phyloP scores from a whole-genome alignment of 139 green algal species.

The Volvox reticuliferus region DNA sequence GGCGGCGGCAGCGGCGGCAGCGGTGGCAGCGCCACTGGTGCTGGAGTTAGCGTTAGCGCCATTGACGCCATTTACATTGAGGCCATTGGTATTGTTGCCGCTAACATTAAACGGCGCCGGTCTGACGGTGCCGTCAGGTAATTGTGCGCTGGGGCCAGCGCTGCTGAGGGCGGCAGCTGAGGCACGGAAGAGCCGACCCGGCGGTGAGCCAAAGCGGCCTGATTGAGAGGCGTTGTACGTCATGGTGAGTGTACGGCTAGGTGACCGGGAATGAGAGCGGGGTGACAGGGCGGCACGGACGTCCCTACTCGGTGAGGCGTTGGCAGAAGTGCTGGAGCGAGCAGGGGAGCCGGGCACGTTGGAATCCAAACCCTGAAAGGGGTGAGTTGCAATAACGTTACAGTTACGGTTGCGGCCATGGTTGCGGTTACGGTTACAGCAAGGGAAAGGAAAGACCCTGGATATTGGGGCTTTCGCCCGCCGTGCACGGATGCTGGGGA shows the following conservation, averaged over 20 bases:
- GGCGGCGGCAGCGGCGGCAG: no score
- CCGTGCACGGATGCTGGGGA: no score
- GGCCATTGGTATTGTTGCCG: not conserved
- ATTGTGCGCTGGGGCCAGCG: not conserved
- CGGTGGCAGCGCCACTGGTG: not conserved
- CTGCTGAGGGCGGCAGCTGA: not conserved
- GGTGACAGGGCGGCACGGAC: not conserved
- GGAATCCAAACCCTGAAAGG: conserved; percentile 1
- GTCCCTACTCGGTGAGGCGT: not conserved
- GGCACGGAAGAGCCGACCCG: not conserved
- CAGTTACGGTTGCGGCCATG: no score
- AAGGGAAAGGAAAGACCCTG: no score
- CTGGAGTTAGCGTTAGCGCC: not conserved
- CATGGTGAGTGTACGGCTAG: conserved; percentile 4
- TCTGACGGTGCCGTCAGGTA: no score
- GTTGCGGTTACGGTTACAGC: no score
- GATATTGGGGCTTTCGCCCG: no score
- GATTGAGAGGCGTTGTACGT: conserved; percentile 11
- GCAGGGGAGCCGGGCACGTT: not conserved
- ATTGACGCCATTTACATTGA: not conserved
- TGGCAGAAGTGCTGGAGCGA: not conserved
- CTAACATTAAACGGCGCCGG: no score
- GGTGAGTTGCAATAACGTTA: no score
- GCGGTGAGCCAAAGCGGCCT: conserved; percentile 6
- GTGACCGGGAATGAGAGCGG: not conserved